Evolutionary conservation across 2,329 filamentous ascomycete genomes (phyloP), one percentile per base, ranked within the genome.

Genomic region (Colletotrichum nymphaeae): DNA sequence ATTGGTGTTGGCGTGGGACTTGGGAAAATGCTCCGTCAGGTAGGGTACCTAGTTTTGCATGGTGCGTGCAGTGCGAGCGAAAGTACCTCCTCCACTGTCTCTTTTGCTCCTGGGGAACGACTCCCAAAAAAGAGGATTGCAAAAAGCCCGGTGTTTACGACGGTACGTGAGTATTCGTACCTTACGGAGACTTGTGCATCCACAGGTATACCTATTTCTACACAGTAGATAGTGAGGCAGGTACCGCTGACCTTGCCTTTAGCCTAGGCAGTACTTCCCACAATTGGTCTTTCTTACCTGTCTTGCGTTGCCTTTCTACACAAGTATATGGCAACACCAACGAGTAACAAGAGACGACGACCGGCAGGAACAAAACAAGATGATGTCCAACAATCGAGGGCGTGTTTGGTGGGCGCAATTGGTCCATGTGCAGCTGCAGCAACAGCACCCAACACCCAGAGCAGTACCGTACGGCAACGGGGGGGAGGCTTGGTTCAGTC

Each of bases 1-100:
- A 73, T 72, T 73, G 71, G 71, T 72, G 63, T 72, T 67, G 72
- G 72, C 57, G 68, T 74, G 62, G 71, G 70, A 72, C 56, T 63
- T 76, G 77, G 76, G 75, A 76, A 73, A 63, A 53, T 66, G 42
- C 70, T 73, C 70, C 70, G 70, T 70, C 35, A 65, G 30, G 52
- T 55, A 24, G 42, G 42, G 32, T 69, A 63, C 67, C 52, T 69
- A 9, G 35, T 16, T 22, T 28, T 42, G 11, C 55, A n/a, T 28
- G 8, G 49, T 28, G 49, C 16, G 46, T 35, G 32, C 49, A 30
- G 49, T 42, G 49, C 22, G 63, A 14, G 4, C 22, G 16, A n/a
- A 66, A 58, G 63, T 66, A 66, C 63, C 52, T 58, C 52, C 28
- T 49, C 52, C 52, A 30, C 46, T 53, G 24, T 53, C 46, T 53